phyloP scores from a whole-genome alignment of 148 eudicot species.

The Spergularia marina region DNA sequence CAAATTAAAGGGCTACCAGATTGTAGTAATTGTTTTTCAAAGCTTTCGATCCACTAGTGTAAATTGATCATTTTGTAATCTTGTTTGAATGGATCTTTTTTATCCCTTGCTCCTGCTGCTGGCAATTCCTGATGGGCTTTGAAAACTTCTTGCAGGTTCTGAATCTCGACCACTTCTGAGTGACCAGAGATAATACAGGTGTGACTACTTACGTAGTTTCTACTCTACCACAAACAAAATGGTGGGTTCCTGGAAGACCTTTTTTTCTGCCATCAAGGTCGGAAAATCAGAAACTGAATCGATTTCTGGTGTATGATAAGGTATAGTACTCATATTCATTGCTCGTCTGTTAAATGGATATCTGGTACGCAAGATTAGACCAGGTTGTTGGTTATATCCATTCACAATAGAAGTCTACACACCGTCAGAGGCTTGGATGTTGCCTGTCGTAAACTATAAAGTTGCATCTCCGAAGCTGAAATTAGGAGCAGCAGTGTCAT shows the following conservation, averaged over 20 bases:
- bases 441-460: background rate
- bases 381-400: background rate
- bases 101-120: background rate
- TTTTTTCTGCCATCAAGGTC: background rate
- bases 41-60: too few species aligned
- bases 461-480: slow-evolving; percentile 2
- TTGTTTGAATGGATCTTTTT: background rate
- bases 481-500: slow-evolving; percentile 4
- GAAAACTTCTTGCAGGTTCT: slow-evolving; percentile 39
- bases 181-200: slow-evolving; percentile 34
- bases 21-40: too few species aligned
- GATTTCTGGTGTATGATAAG: background rate
- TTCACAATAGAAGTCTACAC: background rate
- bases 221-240: background rate
- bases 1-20: too few species aligned
- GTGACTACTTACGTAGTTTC: background rate
- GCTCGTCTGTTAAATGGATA: slow-evolving; percentile 18
- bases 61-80: background rate
- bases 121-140: background rate
- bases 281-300: background rate
- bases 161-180: slow-evolving; percentile 52
- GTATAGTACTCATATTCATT: background rate
- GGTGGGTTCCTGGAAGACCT: slow-evolving; percentile 6
- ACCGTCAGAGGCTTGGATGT: background rate
- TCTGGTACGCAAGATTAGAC: slow-evolving; percentile 16